Conservation (phyloP, 1,284 basidiomycete genomes). For the Pseudozyma sp. region DNA sequence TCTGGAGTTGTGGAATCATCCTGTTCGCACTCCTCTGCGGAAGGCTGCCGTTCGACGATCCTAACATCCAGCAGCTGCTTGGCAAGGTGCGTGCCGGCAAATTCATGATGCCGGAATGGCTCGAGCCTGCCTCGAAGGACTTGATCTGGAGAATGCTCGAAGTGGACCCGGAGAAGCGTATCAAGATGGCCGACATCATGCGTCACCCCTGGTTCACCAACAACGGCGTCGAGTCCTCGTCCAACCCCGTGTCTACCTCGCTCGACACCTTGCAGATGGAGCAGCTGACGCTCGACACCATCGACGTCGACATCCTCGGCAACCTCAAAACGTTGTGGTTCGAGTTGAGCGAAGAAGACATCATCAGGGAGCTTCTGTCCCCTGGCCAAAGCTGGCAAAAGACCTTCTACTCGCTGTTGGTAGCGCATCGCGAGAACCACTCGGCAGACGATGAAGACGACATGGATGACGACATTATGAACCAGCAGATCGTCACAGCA, state of each 20-base stretch:
- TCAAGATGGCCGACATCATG: slow-evolving; percentile 88
- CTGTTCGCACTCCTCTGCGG: slow-evolving; percentile 92
- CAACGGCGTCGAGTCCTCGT: slow-evolving; percentile 70
- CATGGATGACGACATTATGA: slow-evolving; percentile 48
- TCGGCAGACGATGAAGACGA: slow-evolving; percentile 65
- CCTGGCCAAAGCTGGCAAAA: slow-evolving; percentile 66
- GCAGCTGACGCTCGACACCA: slow-evolving; percentile 67
- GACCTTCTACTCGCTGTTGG: slow-evolving; percentile 67
- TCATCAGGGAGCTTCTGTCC: slow-evolving; percentile 53
- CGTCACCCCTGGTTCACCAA: slow-evolving; percentile 87
- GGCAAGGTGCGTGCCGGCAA: slow-evolving; percentile 85
- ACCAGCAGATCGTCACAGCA: slow-evolving; percentile 38
- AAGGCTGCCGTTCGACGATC: slow-evolving; percentile 93
- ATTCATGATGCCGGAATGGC: slow-evolving; percentile 84
- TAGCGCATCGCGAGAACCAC: slow-evolving; percentile 65
- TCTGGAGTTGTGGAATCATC: slow-evolving; percentile 98
- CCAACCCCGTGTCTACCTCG: slow-evolving; percentile 62
- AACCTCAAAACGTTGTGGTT: slow-evolving; percentile 92
- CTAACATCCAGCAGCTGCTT: slow-evolving; percentile 79
- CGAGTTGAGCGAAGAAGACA: slow-evolving; percentile 56
- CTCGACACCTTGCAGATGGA: slow-evolving; percentile 69
- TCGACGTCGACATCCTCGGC: slow-evolving; percentile 89
- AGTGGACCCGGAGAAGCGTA: slow-evolving; percentile 82
- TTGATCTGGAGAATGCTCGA: slow-evolving; percentile 88
- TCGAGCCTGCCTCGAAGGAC: slow-evolving; percentile 80